Evolutionary conservation across 2,329 filamentous ascomycete species (phyloP).

Genomic region (Sporothrix protearum): DNA sequence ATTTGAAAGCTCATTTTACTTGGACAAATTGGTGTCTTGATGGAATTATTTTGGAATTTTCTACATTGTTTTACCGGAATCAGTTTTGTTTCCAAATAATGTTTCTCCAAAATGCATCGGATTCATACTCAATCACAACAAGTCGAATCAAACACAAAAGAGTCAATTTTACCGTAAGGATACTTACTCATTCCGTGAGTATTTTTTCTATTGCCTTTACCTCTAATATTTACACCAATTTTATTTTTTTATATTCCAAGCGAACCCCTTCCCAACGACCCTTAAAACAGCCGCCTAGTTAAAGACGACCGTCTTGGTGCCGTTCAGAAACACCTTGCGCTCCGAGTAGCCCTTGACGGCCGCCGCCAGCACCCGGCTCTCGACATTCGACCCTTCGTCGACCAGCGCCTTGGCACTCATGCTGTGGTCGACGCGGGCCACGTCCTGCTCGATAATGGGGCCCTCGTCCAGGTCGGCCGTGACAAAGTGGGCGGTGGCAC

Average conservation of each 20-base stretch:
- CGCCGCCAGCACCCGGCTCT: slow-evolving; percentile 76
- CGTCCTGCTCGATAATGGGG: slow-evolving; percentile 82
- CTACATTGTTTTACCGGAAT: no score
- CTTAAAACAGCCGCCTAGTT: no score
- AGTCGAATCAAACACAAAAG: background rate
- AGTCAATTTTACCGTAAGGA: no score
- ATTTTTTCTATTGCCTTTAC: no score
- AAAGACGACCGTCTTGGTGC: slow-evolving; percentile 77
- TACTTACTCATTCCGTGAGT: no score
- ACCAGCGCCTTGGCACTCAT: slow-evolving; percentile 73
- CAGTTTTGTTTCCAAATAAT: no score
- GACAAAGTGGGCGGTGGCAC: slow-evolving; percentile 81
- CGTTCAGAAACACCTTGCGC: slow-evolving; percentile 72
- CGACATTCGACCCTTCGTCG: slow-evolving; percentile 76
- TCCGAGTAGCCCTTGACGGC: slow-evolving; percentile 84
- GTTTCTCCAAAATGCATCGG: background rate
- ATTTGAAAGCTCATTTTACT: no score
- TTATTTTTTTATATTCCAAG: background rate
- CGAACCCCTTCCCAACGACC: no score
- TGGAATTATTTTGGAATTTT: no score
- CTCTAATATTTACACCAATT: background rate
- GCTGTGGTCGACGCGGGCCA: slow-evolving; percentile 71
- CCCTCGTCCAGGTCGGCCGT: slow-evolving; percentile 82
- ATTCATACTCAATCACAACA: background rate
- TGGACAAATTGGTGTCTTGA: no score